Evolutionary conservation across 306 rosid genomes (phyloP).

Genomic region (Datisca glomerata): DNA sequence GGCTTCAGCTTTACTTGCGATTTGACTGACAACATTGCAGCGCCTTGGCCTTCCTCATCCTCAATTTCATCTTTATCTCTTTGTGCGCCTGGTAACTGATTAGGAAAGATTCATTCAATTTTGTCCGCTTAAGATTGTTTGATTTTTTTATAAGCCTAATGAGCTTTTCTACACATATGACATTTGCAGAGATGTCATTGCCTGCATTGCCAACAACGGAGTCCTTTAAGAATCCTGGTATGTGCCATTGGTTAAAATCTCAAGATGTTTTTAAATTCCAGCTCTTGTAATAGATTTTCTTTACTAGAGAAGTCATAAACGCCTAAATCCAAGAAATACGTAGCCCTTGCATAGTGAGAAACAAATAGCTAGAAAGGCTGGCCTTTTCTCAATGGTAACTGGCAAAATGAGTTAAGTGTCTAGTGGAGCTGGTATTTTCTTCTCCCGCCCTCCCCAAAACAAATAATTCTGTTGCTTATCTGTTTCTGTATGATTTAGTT

Average conservation of each 20-base stretch:
- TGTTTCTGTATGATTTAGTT: background rate
- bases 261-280: background rate
- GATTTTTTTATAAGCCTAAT: conserved; percentile 5
- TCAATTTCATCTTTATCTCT: conserved; percentile 70
- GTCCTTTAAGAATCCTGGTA: conserved; percentile 72
- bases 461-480: background rate
- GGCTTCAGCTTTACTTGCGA: conserved; percentile 90
- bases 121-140: no score
- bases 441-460: background rate
- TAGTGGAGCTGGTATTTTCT: no score
- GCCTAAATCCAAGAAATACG: no score
- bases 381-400: background rate
- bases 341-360: no score
- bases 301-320: no score
- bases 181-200: conserved; percentile 88
- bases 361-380: background rate
- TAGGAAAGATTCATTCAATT: background rate
- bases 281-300: background rate
- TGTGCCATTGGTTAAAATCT: conserved; percentile 18
- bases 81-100: conserved; percentile 85
- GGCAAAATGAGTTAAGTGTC: no score
- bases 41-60: conserved; percentile 96
- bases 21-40: conserved; percentile 81
- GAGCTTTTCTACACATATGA: conserved; percentile 4
- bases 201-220: conserved; percentile 87